Conservation (phyloP, 257 asterid species). For the Echites panduratus region DNA sequence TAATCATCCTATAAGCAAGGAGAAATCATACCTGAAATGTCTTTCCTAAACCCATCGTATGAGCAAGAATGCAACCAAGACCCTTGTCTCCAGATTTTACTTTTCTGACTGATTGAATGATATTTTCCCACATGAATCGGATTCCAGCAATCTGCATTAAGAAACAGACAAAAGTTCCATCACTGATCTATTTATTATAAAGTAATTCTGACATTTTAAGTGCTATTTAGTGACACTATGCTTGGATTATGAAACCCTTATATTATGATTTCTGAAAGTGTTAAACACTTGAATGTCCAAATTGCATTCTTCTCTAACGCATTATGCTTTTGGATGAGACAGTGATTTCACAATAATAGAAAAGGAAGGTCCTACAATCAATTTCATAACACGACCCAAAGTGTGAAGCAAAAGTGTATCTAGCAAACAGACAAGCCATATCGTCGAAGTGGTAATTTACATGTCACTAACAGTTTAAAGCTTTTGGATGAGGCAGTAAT, state of each 20-base stretch:
- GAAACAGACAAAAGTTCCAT: neutral
- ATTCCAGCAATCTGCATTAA: constrained; percentile 73
- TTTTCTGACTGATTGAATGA: constrained; percentile 67
- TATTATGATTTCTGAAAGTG: neutral
- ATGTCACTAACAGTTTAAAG: neutral
- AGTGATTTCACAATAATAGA: neutral
- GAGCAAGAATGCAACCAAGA: constrained; percentile 99
- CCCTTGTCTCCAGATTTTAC: constrained; percentile 94
- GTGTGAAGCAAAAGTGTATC: neutral
- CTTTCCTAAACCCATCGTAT: constrained; percentile 98
- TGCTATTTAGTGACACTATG: neutral
- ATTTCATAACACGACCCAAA: too few relatives aligned
- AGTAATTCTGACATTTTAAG: neutral
- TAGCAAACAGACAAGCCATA: neutral
- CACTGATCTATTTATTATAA: neutral
- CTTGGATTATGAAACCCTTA: neutral
- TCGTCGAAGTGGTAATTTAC: neutral
- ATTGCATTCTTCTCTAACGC: neutral
- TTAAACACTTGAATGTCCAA: neutral
- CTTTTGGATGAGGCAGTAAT: neutral
- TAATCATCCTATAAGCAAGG: neutral
- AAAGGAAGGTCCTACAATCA: too few relatives aligned
- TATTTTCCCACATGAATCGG: constrained; percentile 96
- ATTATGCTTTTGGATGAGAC: neutral
- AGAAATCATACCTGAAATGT: constrained; percentile 81